phyloP scores from a whole-genome alignment of 139 green algal species.

The Micromonas commoda region DNA sequence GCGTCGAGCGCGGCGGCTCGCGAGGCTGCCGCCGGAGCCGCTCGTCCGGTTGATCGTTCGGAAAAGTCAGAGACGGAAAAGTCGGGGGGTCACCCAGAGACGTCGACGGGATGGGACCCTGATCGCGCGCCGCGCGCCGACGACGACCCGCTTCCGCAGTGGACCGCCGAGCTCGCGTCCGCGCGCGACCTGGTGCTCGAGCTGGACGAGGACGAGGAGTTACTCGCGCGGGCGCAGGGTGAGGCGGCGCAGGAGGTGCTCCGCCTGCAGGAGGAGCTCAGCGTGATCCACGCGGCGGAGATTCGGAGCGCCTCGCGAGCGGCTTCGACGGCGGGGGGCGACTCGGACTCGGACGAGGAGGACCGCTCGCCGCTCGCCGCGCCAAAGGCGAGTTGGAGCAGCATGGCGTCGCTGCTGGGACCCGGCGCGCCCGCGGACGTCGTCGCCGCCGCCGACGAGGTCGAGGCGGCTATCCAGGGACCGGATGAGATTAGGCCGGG shows the following conservation, averaged over 20 bases:
- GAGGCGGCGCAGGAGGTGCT: slow-evolving; percentile 8
- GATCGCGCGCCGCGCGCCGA: no score
- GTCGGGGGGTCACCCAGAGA: no score
- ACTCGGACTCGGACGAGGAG: neutral
- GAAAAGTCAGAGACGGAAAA: no score
- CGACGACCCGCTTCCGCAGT: no score
- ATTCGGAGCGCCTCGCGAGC: neutral
- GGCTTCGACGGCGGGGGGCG: neutral
- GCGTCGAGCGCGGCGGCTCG: neutral
- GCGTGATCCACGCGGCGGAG: neutral
- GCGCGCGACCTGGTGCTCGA: neutral
- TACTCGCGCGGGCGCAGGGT: neutral
- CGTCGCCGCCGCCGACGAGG: neutral
- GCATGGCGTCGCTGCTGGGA: neutral
- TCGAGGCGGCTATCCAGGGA: no score
- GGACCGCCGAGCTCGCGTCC: no score
- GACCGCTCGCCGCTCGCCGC: neutral
- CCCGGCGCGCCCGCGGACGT: neutral
- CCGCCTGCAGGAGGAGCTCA: neutral
- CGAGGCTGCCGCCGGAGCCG: no score
- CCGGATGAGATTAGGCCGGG: no score
- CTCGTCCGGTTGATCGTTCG: no score
- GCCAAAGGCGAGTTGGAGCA: neutral
- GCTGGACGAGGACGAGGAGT: neutral
- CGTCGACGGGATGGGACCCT: no score